These are phyloP conservation scores for Irpex lacteus DNA, from an alignment of 1,284 basidiomycete species.

Conservation along the genomic window DNA sequence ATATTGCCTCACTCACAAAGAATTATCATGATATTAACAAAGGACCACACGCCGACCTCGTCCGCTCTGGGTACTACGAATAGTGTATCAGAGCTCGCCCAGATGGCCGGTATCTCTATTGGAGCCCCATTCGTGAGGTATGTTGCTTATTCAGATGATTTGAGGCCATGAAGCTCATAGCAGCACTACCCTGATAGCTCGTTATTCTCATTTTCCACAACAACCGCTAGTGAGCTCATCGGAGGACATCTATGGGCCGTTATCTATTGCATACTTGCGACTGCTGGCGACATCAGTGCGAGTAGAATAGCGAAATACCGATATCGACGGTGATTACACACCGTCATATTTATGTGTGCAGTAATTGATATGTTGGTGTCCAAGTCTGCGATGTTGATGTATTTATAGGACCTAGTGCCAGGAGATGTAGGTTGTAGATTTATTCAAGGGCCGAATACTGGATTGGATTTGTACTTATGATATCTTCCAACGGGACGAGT, in stretches of 20 bases:
- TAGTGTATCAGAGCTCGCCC: constrained; percentile 59
- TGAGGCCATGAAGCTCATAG: background rate
- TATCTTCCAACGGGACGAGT: too few species aligned
- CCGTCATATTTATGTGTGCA: background rate
- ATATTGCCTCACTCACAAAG: constrained; percentile 30
- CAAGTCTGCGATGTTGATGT: too few species aligned
- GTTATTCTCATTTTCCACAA: constrained; percentile 36
- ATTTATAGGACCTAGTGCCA: too few species aligned
- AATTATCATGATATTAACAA: constrained; percentile 58
- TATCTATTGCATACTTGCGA: constrained; percentile 23
- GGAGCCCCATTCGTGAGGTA: constrained; percentile 48
- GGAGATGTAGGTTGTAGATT: too few species aligned
- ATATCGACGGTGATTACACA: constrained; percentile 12
- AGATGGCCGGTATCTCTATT: constrained; percentile 52
- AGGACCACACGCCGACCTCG: constrained; percentile 49
- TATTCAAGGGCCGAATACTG: too few species aligned
- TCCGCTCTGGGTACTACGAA: constrained; percentile 58
- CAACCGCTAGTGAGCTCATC: constrained; percentile 16
- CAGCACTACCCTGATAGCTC: constrained; percentile 38
- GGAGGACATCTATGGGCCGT: constrained; percentile 40
- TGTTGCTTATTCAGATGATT: background rate
- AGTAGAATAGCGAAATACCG: constrained; percentile 18
- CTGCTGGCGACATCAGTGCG: constrained; percentile 21
- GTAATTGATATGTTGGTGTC: too few species aligned
- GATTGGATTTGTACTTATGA: too few species aligned